These are phyloP conservation scores for Dryas drummondii DNA, from an alignment of 306 rosid genomes.

Conservation along the genomic window DNA sequence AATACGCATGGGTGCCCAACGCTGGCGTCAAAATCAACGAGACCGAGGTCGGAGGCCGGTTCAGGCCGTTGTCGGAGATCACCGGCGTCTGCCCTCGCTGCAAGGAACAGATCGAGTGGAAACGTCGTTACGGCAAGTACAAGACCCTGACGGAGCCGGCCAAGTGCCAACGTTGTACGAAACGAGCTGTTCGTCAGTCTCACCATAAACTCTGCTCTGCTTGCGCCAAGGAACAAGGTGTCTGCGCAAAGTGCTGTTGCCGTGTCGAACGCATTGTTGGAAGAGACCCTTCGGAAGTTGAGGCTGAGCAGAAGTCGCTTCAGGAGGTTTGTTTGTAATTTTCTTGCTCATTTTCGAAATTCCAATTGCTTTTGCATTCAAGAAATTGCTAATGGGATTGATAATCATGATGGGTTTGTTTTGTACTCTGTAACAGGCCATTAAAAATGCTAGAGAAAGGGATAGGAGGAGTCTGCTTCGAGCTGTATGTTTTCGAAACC, in stretches of 20 bases:
- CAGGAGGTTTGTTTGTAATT: conserved; percentile 53
- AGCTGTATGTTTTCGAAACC: conserved; percentile 54
- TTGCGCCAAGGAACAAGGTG: conserved; percentile 88
- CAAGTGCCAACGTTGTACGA: conserved; percentile 83
- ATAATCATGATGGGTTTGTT: not conserved
- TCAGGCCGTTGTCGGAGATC: conserved; percentile 69
- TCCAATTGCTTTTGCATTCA: conserved; percentile 8
- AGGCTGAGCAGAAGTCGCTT: conserved; percentile 84
- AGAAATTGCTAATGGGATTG: conserved; percentile 16
- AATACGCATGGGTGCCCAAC: conserved; percentile 82
- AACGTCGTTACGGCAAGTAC: conserved; percentile 87
- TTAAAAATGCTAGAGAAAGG: conserved; percentile 82
- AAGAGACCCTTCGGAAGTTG: conserved; percentile 80
- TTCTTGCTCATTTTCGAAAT: not conserved
- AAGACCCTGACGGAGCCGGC: conserved; percentile 77
- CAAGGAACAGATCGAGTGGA: conserved; percentile 88
- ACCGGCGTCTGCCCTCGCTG: conserved; percentile 91
- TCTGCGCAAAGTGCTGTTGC: conserved; percentile 83
- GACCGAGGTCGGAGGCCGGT: conserved; percentile 85
- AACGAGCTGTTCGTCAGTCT: conserved; percentile 87
- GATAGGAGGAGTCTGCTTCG: conserved; percentile 73
- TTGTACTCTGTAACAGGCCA: conserved; percentile 50
- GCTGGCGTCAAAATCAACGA: conserved; percentile 85
- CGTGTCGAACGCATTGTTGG: conserved; percentile 61
- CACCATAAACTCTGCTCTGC: conserved; percentile 77